Evolutionary conservation across 225 moss, liverwort and hornwort species (phyloP), one percentile per base, ranked within the genome.

Genomic region (Pseudoscleropodium purum): DNA sequence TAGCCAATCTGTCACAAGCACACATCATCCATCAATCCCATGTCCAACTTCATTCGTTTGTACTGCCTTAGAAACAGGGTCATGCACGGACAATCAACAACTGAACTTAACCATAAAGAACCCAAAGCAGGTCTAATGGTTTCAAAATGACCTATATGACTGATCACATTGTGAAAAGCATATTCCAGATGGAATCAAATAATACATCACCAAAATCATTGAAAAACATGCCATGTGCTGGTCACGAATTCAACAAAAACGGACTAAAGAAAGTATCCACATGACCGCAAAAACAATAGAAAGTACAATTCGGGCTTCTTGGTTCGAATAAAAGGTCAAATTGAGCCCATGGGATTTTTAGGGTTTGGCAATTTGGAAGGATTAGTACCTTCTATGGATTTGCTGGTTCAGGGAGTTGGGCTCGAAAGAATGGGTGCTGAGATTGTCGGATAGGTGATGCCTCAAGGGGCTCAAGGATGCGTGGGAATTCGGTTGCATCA

Each of bases 331-430:
- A 43, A 49, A 10, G 15, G 41, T 85, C 23, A 33, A 54, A 33
- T 73, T 34, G 33, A 31, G 57, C 30, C 17, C 41, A 15, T 25
- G 25, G 34, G 16, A 11, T 15, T 34, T 26, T 25, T 75, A 47
- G 75, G 43, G 41, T 24, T 49, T 62, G 61, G 45, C 41, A 43
- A 34, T 75, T 75, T 60, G 60, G 60, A 60, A 16, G 5, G 61
- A n/a, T 29, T 49, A 33, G 63, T 75, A 89, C 89, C 89, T 49
- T 72, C 63, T 79, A 33, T 49, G 37, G 69, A 89, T 62, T 89
- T 90, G 92, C 52, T 87, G 87, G 85, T 89, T 92, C 30, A 88
- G 57, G 57, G 92, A 87, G 26, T 92, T 89, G 52, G 82, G 87
- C 78, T 93, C 92, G 59, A 90, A 92, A 10, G 31, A 36, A 31